Evolutionary conservation across 345 rosid species (phyloP).

Genomic region (Draba incana): DNA sequence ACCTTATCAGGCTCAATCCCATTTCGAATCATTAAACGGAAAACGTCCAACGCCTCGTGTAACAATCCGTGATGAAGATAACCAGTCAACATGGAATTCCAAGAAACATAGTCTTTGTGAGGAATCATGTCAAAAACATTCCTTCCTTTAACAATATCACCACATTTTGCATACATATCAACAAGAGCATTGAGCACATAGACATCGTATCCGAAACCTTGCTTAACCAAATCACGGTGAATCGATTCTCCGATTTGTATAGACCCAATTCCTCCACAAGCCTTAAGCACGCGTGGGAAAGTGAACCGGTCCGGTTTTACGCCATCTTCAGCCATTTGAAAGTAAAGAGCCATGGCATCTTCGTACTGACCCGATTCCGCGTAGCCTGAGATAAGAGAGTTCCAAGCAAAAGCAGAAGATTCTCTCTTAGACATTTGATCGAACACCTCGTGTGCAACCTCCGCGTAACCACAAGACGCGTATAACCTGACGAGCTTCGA

Average conservation of each 20-base stretch:
- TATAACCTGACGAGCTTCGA: conserved; percentile 70
- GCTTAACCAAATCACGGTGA: conserved; percentile 71
- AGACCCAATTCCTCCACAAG: conserved; percentile 82
- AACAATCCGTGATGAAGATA: conserved; percentile 66
- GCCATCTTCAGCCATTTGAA: conserved; percentile 89
- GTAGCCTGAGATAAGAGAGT: conserved; percentile 84
- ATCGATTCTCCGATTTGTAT: conserved; percentile 72
- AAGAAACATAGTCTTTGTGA: conserved; percentile 60
- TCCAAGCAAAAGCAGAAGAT: conserved; percentile 76
- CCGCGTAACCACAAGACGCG: conserved; percentile 51
- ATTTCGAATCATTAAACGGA: conserved; percentile 56
- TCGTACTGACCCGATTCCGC: conserved; percentile 64
- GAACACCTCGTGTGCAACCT: conserved; percentile 73
- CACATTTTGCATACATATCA: conserved; percentile 91
- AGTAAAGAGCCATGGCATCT: conserved; percentile 83
- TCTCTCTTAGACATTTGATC: conserved; percentile 70
- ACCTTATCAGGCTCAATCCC: conserved; percentile 72
- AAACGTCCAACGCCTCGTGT: conserved; percentile 54
- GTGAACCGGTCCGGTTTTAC: conserved; percentile 77
- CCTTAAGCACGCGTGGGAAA: conserved; percentile 79
- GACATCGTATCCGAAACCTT: conserved; percentile 63
- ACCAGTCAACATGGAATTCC: conserved; percentile 78
- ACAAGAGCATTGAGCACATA: conserved; percentile 79
- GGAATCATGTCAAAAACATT: conserved; percentile 66
- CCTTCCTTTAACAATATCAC: conserved; percentile 78